Base-by-base conservation (phyloP, 176 grass and related monocot species). In the Avena eriantha region DNA sequence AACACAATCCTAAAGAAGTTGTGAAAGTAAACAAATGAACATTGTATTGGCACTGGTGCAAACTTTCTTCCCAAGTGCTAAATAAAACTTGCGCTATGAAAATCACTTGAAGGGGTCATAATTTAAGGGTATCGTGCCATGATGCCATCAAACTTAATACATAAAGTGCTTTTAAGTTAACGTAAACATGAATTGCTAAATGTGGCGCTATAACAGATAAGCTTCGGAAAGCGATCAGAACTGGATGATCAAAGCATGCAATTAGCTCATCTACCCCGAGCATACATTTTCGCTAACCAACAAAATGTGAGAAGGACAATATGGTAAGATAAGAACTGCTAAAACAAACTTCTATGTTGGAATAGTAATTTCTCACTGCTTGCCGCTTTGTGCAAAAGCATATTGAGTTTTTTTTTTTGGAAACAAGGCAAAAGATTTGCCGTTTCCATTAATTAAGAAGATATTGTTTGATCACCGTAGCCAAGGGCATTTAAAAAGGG, bases 81-180 rank as follows among this genome's bases (percentile, higher is more conserved):
- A 54, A 77, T 34, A 55, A 36, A 77, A 12, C 13, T 0, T 54
- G 24, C 29, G 47, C 23, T 53, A 53, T 10, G 8, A 4, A 76
- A 76, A 23, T 76, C 47, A 10, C 48, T 54, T 76, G 15, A 76
- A 76, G 15, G 16, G 24, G 33, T 8, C 23, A 76, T 76, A 54
- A 31, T 76, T 8, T 13, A 75, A 29, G 46, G 46, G 50, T 29
- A 74, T 49, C 3, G 4, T 75, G 45, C 1, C 24, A 76, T 24
- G 73, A 54, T 76, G 48, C 73, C 48, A 76, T 76, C 74, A 77
- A 77, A 77, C 3, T 19, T 77, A 15, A 77, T 55, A 1, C 26
- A 19, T 77, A 6, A 21, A 54, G 74, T 54, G 74, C 26, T 77
- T 77, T 5, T 16, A 77, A 11, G 47, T 77, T 77, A 54, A 77